Evolutionary conservation across 2,329 filamentous ascomycete species (phyloP).

Genomic region (Cladorrhinum sp.): DNA sequence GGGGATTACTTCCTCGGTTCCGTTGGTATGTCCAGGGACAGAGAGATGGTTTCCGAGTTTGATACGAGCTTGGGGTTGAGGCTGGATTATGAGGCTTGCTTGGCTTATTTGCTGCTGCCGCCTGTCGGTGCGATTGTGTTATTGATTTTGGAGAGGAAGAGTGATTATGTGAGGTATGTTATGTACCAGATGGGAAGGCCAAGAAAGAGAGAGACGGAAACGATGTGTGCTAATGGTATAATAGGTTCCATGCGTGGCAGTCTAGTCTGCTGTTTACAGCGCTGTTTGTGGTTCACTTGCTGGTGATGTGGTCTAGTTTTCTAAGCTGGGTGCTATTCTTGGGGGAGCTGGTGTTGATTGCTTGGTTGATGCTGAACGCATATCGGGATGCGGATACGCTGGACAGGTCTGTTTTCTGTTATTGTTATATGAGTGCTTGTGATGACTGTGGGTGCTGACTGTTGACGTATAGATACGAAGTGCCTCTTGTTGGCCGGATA

Average conservation of each 20-base stretch:
- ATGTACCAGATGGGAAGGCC: not conserved
- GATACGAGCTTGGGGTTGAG: constrained; percentile 85
- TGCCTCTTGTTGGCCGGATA: constrained; percentile 80
- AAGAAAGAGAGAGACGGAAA: not conserved
- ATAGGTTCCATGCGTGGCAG: constrained; percentile 95
- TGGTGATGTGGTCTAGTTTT: constrained; percentile 81
- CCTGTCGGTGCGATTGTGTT: constrained; percentile 82
- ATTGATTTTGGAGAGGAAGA: constrained; percentile 85
- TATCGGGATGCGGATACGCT: constrained; percentile 76
- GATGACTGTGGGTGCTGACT: constrained; percentile 8
- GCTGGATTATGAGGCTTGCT: constrained; percentile 83
- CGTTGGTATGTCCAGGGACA: constrained; percentile 38
- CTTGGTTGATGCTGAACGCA: constrained; percentile 70
- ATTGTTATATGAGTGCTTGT: constrained; percentile 14
- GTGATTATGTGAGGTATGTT: constrained; percentile 88
- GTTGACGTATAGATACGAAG: constrained; percentile 62
- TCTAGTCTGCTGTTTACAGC: constrained; percentile 77
- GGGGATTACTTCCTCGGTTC: constrained; percentile 38
- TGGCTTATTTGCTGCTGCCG: constrained; percentile 83
- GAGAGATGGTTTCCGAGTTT: constrained; percentile 69
- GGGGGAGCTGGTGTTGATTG: constrained; percentile 72
- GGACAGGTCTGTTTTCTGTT: constrained; percentile 48
- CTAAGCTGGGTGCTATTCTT: constrained; percentile 81
- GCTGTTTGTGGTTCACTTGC: constrained; percentile 72
- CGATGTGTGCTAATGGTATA: not conserved